phyloP scores from a whole-genome alignment of 306 rosid genomes.

The Gleditsia sinensis region DNA sequence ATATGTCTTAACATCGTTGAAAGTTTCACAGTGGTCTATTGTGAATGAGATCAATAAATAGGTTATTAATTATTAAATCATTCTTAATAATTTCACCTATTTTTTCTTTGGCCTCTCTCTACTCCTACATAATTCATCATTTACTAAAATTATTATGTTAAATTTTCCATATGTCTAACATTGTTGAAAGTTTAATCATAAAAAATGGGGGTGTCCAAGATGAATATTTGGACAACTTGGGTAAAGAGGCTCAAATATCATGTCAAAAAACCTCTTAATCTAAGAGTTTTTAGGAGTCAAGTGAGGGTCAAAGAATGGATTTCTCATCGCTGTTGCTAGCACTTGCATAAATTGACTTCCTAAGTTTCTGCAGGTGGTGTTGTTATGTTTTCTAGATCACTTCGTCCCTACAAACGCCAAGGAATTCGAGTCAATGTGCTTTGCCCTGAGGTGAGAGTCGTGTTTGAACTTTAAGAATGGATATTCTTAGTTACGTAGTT shows the following conservation, averaged over 20 bases:
- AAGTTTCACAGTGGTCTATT: too few species aligned
- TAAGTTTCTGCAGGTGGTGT: conserved; percentile 69
- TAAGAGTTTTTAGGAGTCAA: background rate
- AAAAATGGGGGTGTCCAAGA: background rate
- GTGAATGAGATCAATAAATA: too few species aligned
- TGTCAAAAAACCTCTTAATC: background rate
- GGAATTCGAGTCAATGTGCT: conserved; percentile 95
- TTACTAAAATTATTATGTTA: background rate
- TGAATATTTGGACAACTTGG: background rate
- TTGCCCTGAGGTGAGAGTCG: conserved; percentile 85
- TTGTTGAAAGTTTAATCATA: background rate
- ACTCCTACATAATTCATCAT: background rate
- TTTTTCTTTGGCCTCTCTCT: too few species aligned
- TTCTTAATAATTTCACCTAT: too few species aligned
- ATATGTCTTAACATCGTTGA: too few species aligned
- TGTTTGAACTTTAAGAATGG: conserved; percentile 16
- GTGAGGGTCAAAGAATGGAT: conserved; percentile 3
- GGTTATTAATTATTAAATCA: too few species aligned
- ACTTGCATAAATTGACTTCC: conserved; percentile 16
- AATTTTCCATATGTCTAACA: background rate
- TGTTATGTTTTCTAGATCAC: conserved; percentile 88
- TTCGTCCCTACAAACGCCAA: conserved; percentile 54
- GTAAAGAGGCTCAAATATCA: background rate
- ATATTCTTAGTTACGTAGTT: conserved; percentile 15
- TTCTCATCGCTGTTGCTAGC: conserved; percentile 2